These are phyloP conservation scores for Geotrichum phurueaensis DNA, from an alignment of 1,139 yeast genomes.

Conservation along the genomic window DNA sequence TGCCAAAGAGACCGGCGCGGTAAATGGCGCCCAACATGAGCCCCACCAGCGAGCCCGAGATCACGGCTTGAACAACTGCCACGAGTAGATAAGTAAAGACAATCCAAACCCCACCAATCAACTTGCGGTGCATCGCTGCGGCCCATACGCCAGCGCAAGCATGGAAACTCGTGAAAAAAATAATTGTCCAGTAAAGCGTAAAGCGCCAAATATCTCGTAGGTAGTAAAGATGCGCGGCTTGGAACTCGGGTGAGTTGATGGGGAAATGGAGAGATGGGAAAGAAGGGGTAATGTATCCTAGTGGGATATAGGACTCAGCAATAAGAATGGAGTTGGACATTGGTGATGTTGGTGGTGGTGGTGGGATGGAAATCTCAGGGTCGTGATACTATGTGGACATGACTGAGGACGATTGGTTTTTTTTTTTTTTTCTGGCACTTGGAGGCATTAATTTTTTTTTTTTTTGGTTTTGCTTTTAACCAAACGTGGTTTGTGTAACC, in stretches of 20 bases:
- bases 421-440: too few relatives aligned
- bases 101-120: constrained; percentile 41
- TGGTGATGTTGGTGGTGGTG: background rate
- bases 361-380: background rate
- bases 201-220: constrained; percentile 76
- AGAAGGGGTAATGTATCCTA: constrained; percentile 70
- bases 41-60: constrained; percentile 73
- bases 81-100: constrained; percentile 36
- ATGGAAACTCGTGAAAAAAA: constrained; percentile 57
- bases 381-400: background rate
- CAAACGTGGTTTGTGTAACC: background rate
- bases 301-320: constrained; percentile 45
- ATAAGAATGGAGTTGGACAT: constrained; percentile 2
- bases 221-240: constrained; percentile 58
- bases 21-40: constrained; percentile 62
- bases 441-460: too few relatives aligned
- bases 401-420: background rate
- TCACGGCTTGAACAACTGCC: constrained; percentile 60
- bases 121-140: constrained; percentile 44
- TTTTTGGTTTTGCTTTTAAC: background rate
- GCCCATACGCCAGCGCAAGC: constrained; percentile 62
- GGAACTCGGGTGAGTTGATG: constrained; percentile 39
- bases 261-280: constrained; percentile 87
- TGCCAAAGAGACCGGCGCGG: constrained; percentile 59
- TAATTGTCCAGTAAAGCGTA: constrained; percentile 75